Conservation (phyloP, 306 rosid genomes). For the Canavalia gladiata region DNA sequence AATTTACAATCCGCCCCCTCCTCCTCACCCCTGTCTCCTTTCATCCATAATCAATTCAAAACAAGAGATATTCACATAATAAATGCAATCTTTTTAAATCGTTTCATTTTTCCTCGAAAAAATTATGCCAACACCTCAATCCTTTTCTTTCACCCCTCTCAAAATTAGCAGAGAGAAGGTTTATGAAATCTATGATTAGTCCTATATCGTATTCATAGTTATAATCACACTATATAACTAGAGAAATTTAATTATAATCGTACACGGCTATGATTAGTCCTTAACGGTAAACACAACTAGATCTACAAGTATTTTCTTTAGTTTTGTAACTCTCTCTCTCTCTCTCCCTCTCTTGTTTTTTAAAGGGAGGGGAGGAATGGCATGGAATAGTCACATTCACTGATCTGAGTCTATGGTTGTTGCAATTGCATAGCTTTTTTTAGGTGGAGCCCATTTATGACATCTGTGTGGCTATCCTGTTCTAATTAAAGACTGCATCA, state of each 20-base stretch:
- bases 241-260: background rate
- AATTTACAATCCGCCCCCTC: too few relatives aligned
- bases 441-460: conserved; percentile 57
- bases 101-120: too few relatives aligned
- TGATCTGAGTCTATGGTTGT: conserved; percentile 53
- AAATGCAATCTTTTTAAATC: too few relatives aligned
- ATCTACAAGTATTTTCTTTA: background rate
- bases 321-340: background rate
- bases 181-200: background rate
- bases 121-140: too few relatives aligned
- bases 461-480: conserved; percentile 44
- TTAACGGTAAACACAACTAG: background rate
- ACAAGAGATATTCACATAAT: too few relatives aligned
- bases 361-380: background rate
- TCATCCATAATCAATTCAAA: too few relatives aligned
- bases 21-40: too few relatives aligned
- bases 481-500: conserved; percentile 42
- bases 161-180: background rate
- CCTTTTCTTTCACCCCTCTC: too few relatives aligned
- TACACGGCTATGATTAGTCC: background rate
- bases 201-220: background rate
- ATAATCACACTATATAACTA: background rate
- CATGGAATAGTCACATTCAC: conserved; percentile 66
- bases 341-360: background rate
- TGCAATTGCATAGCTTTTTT: conserved; percentile 43